Evolutionary conservation across 2,329 filamentous ascomycete species (phyloP).

Genomic region (Xylariales sp.): DNA sequence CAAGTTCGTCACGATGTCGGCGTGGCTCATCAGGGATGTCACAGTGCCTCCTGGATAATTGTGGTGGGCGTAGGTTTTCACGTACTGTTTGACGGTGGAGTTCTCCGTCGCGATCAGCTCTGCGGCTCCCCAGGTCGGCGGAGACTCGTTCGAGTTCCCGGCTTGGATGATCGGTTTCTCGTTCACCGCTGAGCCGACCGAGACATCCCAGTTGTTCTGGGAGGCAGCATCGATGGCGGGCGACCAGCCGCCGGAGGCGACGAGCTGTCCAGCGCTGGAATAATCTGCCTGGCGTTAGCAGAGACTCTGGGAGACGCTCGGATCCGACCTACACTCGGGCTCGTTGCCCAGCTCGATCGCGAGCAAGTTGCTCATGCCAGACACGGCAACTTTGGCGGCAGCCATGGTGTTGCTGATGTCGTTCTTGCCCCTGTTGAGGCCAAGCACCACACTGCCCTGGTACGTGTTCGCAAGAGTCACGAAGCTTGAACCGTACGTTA

Average conservation of each 20-base stretch:
- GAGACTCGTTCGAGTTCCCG: slow-evolving; percentile 33
- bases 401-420: slow-evolving; percentile 49
- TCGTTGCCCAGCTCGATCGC: slow-evolving; percentile 56
- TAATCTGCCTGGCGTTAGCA: slow-evolving; percentile 26
- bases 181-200: slow-evolving; percentile 30
- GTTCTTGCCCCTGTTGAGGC: slow-evolving; percentile 49
- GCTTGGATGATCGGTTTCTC: slow-evolving; percentile 33
- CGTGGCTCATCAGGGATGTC: slow-evolving; percentile 40
- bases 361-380: slow-evolving; percentile 41
- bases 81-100: slow-evolving; percentile 30
- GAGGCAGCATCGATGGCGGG: slow-evolving; percentile 32
- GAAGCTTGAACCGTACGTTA: slow-evolving; percentile 50
- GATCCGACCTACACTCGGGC: slow-evolving; percentile 41
- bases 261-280: slow-evolving; percentile 30
- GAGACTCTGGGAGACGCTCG: background rate
- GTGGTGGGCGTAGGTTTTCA: slow-evolving; percentile 40
- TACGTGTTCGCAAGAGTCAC: slow-evolving; percentile 45
- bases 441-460: slow-evolving; percentile 44
- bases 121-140: slow-evolving; percentile 32
- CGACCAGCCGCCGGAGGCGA: slow-evolving; percentile 32
- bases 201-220: slow-evolving; percentile 33
- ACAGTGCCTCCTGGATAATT: slow-evolving; percentile 43
- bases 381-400: slow-evolving; percentile 41
- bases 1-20: slow-evolving; percentile 33
- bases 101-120: slow-evolving; percentile 34